These are phyloP conservation scores for Spencermartinsiella europaea DNA, from an alignment of 805 yeast species.

Conservation along the genomic window DNA sequence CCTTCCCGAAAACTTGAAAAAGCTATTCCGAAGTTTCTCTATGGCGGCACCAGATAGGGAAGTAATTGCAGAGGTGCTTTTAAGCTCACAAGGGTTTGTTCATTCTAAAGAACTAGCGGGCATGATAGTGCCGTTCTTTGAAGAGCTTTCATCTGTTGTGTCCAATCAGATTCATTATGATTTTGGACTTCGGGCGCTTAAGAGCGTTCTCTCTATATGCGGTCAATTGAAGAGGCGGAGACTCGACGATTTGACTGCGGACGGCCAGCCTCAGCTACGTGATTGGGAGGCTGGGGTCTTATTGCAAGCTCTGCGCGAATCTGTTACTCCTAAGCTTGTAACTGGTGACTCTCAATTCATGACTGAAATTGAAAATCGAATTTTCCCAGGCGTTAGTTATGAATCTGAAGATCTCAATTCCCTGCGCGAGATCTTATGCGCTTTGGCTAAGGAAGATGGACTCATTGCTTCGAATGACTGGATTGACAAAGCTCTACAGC, in stretches of 20 bases:
- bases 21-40: slow-evolving; percentile 68
- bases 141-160: slow-evolving; percentile 35
- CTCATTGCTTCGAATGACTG: slow-evolving; percentile 38
- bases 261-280: slow-evolving; percentile 1
- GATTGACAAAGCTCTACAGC: slow-evolving; percentile 53
- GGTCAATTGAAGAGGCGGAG: slow-evolving; percentile 41
- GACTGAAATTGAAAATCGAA: slow-evolving; percentile 17
- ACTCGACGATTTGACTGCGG: background rate
- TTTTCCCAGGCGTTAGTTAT: slow-evolving; percentile 18
- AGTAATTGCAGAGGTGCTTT: slow-evolving; percentile 63
- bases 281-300: slow-evolving; percentile 30
- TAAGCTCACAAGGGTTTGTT: slow-evolving; percentile 66
- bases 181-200: slow-evolving; percentile 81
- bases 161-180: slow-evolving; percentile 74
- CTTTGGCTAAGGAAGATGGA: slow-evolving; percentile 30
- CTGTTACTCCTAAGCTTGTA: slow-evolving; percentile 64
- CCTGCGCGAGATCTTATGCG: slow-evolving; percentile 27
- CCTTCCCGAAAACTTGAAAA: slow-evolving; percentile 81
- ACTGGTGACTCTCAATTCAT: slow-evolving; percentile 47
- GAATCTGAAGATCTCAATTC: slow-evolving; percentile 25
- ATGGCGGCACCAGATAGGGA: slow-evolving; percentile 68
- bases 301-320: slow-evolving; percentile 50
- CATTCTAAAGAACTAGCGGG: slow-evolving; percentile 42
- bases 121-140: slow-evolving; percentile 52
- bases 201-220: slow-evolving; percentile 56